These are phyloP conservation scores for Discostella stelligeroides DNA, from an alignment of 108 stramenopile species.

Conservation along the genomic window DNA sequence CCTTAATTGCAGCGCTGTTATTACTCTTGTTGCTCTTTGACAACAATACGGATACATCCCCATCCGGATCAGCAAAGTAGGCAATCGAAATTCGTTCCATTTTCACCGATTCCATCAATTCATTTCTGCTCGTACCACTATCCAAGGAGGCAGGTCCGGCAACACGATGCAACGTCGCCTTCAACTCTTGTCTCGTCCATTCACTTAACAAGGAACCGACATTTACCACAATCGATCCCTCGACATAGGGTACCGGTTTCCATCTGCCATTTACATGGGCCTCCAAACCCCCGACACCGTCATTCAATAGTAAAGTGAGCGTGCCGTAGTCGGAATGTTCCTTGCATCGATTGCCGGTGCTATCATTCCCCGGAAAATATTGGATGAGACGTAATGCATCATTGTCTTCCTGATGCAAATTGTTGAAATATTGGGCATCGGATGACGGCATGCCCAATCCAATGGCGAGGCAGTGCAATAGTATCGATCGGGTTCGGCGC, in stretches of 20 bases:
- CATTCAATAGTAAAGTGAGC: constrained; percentile 62
- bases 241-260: constrained; percentile 58
- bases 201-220: constrained; percentile 60
- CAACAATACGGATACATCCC: constrained; percentile 42
- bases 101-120: constrained; percentile 26
- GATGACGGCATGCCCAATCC: constrained; percentile 49
- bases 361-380: constrained; percentile 38
- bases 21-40: too few relatives aligned
- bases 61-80: constrained; percentile 75
- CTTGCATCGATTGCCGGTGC: constrained; percentile 70
- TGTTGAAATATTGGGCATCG: constrained; percentile 43
- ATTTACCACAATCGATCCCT: constrained; percentile 67
- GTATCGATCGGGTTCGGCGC: constrained; percentile 41
- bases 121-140: constrained; percentile 12
- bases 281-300: constrained; percentile 40
- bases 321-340: constrained; percentile 81
- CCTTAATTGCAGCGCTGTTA: too few relatives aligned
- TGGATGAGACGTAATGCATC: constrained; percentile 55
- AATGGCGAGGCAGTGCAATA: constrained; percentile 56
- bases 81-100: constrained; percentile 58
- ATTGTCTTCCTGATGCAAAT: constrained; percentile 59
- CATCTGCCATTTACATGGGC: constrained; percentile 40
- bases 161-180: constrained; percentile 72
- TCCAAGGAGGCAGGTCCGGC: constrained; percentile 53
- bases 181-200: constrained; percentile 59